Base-by-base conservation (phyloP, 179 eudicot genomes). In the Gypsophila paniculata region DNA sequence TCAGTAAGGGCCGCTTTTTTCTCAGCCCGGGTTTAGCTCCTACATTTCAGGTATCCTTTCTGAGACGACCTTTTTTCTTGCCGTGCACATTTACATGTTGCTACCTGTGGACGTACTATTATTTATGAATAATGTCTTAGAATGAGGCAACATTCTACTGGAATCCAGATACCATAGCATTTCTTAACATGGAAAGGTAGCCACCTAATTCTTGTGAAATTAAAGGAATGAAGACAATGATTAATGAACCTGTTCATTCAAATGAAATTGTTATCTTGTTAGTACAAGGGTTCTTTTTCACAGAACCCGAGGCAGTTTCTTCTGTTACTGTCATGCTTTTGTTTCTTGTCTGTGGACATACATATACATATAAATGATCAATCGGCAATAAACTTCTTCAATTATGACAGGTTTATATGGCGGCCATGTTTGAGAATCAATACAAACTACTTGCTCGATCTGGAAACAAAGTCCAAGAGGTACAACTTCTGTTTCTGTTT, bases 21-120 rank as follows among this genome's bases (percentile, higher is more conserved):
- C 75, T 88, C 82, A 91, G 97, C 82, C 99, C 99, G 81, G 97
- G 96, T 77, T 83, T 94, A 78, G 96, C 97, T 54, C 96, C 97
- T 65, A 87, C 96, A 26, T 94, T 94, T 83, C 97, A 94, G 96
- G 97, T 91, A 42, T 71, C 46, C 55, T 60, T 39, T 3, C 48
- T 4, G 6, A 18, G 67, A 34, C 51, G 17, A 61, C 65, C 26
- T 66, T 44, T 13, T 68, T 60, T 22, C 61, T 77, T 15, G 36
- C 61, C 57, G 15, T 69, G 39, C n/a, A 49, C n/a, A n/a, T 19
- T 55, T 19, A 12, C 12, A 49, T 61, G 38, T 70, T 63, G 21
- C 13, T 22, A 49, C 42, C 25, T 6, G 13, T 61, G 23, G 34
- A 54, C 67, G 10, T 39, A 39, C 3, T 49, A n/a, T 6, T 9